Evolutionary conservation across 2,329 filamentous ascomycete genomes (phyloP), one percentile per base, ranked within the genome.

Genomic region (Nothomitra cinnamomea): DNA sequence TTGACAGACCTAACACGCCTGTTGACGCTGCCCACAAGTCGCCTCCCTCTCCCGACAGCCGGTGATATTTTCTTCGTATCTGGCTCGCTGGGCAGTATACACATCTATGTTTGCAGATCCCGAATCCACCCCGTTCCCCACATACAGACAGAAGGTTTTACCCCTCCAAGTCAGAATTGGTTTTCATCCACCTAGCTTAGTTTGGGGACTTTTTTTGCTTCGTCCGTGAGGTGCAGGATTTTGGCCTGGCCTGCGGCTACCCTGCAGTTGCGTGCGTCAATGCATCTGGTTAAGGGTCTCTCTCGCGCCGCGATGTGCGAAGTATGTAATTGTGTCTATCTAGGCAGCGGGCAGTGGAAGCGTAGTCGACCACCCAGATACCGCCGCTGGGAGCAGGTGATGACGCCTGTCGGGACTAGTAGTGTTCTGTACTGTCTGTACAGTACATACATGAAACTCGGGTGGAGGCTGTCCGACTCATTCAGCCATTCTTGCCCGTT

Each of bases 211-310:
- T 49, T 49, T 32, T 32, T 19, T 22, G 45, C 21, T 21, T 49
- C 45, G 45, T 35, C 45, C 28, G 45, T 28, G 28, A 49, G 45
- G 5, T 35, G 45, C 45, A 49, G 22, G 13, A 49, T 49, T 32
- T 32, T 32, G 28, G 28, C 10, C 24, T 24, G 25, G 32, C 24
- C 45, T 49, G 45, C 45, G 45, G 24, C 32, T 32, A 32, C 45
- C 45, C 45, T 49, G 45, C n/a, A 49, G 45, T 5, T 49, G 45
- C 45, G 32, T 24, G 45, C 45, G 45, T 49, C 45, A 49, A 49
- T 49, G 45, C 45, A 28, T 32, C 32, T 49, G 12, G 32, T 49
- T 49, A 19, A 49, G 45, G 28, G 24, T 45, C 41, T 21, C n/a
- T n/a, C 43, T 47, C 43, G 10, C 5, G 22, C 43, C 15, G 43